Percentiles rank a stretch among this genome's conserved stretches.
These are phyloP conservation scores for Diaporthe destruens DNA, from an alignment of 2,329 filamentous ascomycete genomes.

Conservation along the genomic window DNA sequence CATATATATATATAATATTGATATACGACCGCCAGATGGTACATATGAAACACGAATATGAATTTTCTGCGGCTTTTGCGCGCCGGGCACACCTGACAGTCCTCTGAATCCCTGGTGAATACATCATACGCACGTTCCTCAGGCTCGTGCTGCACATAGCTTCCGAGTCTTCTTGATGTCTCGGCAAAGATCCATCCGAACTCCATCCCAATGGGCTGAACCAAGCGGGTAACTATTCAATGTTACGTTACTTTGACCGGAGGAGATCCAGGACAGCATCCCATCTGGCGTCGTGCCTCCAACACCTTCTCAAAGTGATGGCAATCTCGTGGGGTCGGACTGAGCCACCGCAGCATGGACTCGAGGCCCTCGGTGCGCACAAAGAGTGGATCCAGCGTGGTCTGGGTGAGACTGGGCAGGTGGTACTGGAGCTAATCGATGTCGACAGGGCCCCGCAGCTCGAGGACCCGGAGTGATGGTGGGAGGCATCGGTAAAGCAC, in stretches of 20 bases:
- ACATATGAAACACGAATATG: neutral
- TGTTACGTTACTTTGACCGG: neutral
- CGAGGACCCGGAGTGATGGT: neutral
- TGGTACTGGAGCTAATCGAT: neutral
- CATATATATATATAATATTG: too few relatives aligned
- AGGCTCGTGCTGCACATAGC: too few relatives aligned
- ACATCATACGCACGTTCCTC: too few relatives aligned
- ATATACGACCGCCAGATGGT: neutral
- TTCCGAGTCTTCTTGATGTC: too few relatives aligned
- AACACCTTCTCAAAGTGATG: neutral
- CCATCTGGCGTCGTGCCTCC: fast-evolving
- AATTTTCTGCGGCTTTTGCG: too few relatives aligned
- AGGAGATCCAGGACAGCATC: neutral
- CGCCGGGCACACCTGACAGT: neutral
- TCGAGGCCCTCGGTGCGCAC: neutral
- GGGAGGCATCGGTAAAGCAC: neutral
- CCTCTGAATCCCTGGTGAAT: neutral
- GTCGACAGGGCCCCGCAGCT: neutral
- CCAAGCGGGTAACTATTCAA: neutral
- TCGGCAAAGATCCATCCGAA: too few relatives aligned
- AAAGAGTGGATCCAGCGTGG: too few relatives aligned
- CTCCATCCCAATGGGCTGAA: fast-evolving
- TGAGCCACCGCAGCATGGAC: neutral
- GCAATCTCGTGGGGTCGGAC: neutral
- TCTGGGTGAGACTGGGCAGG: too few relatives aligned